Conservation (phyloP, 495 filamentous ascomycete species). For the Penicillium manginii region DNA sequence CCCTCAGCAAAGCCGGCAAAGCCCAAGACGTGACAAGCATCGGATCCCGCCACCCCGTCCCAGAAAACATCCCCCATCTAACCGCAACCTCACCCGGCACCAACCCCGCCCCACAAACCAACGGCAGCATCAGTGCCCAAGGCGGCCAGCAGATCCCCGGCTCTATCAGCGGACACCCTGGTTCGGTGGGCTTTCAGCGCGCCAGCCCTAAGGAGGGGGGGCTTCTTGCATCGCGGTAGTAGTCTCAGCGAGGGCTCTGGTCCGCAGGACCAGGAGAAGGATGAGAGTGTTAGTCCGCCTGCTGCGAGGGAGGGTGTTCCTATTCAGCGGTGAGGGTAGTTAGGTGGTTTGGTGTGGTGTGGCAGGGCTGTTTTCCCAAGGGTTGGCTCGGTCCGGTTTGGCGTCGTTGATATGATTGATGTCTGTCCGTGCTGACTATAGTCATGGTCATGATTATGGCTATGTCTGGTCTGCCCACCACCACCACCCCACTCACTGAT, state of each 20-base stretch:
- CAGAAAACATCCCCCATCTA: conserved; percentile 94
- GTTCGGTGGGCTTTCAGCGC: conserved; percentile 54
- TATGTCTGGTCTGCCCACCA: no score
- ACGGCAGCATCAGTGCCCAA: conserved; percentile 11
- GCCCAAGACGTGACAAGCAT: conserved; percentile 91
- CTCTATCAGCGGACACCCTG: conserved; percentile 50
- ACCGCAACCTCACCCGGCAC: conserved; percentile 70
- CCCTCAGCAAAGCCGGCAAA: conserved; percentile 97
- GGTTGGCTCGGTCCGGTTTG: no score
- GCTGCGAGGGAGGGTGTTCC: conserved; percentile 62
- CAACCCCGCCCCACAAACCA: conserved; percentile 37
- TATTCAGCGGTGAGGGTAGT: conserved; percentile 53
- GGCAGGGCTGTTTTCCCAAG: no score
- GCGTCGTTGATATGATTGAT: no score
- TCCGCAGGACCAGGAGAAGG: conserved; percentile 37
- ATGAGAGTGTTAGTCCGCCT: conserved; percentile 51
- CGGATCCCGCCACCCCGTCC: conserved; percentile 90
- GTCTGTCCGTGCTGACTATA: no score
- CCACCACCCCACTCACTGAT: no score
- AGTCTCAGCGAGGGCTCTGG: conserved; percentile 69
- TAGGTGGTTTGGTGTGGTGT: neutral
- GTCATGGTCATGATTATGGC: no score
- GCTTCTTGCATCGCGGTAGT: conserved; percentile 75
- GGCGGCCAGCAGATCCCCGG: conserved; percentile 48
- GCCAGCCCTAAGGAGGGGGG: conserved; percentile 61